Base-by-base conservation (phyloP, 2,329 filamentous ascomycete species). In the Chrysoporthe deuterocubensis region DNA sequence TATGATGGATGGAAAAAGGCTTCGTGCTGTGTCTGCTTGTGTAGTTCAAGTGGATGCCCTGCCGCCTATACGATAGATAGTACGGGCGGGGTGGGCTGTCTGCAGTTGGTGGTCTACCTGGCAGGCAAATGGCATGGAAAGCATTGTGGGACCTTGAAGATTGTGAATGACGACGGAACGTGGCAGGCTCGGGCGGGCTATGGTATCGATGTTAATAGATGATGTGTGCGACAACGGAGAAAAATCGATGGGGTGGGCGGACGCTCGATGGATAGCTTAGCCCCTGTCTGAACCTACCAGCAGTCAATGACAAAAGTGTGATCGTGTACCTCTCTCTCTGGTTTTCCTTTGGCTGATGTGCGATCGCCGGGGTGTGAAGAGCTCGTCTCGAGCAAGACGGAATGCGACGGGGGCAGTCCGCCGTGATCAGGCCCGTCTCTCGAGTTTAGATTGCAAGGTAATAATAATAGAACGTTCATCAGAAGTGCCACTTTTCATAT, bases 181-280 rank as follows among this genome's bases (percentile, higher is more conserved):
- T 32, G 13, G 50, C 32, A 54, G 50, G 32, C 50, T 13, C 9
- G 11, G 26, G 50, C 26, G 13, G 26, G 50, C 50, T 54, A 13
- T 26, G 50, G 32, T 14, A 54, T 32, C 18, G 54, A 57, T 40
- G 32, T 57, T 57, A 57, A 57, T 57, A 18, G 32, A 57, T 26
- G 54, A 57, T 13, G 54, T 13, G 37, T 40, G 44, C 8, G 18
- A n/a, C 8, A 46, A 16, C 6, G 44, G 11, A 46, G 14, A 46
- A 40, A 40, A 40, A 40, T 6, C 5, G 9, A 40, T 40, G 37
- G 1, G 13, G 44, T n/a, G 54, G 32, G 34, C 32, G 32, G 34
- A 9, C n/a, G 34, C 11, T 57, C 32, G 54, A 54, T 57, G 11
- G 34, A 57, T n/a, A 57, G 54, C 54, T 21, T 40, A 57, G 54